Conservation (phyloP, 768 basidiomycete species). For the Rhizopogon salebrosus region DNA sequence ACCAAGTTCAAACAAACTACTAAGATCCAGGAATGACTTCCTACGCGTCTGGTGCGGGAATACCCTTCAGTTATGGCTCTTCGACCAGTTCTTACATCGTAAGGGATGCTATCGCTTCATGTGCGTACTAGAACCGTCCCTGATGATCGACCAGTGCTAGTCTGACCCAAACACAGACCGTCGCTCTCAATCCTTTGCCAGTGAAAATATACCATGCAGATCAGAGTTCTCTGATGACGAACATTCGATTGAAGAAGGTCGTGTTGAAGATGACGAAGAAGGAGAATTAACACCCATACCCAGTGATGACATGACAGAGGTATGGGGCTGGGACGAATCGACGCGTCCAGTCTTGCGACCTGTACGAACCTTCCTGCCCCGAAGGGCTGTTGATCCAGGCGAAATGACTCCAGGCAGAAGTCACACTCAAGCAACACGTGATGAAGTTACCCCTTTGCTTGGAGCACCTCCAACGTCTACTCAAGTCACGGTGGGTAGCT, state of each 20-base stretch:
- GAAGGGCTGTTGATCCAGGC: neutral
- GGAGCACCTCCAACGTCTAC: conserved; percentile 18
- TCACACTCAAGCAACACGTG: neutral
- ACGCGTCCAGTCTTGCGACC: neutral
- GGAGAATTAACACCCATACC: neutral
- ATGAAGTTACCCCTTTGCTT: conserved; percentile 36
- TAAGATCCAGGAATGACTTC: conserved; percentile 34
- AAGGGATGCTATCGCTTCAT: conserved; percentile 55
- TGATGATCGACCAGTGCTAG: neutral
- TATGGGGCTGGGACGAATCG: conserved; percentile 18
- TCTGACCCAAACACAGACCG: conserved; percentile 41
- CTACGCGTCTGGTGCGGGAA: conserved; percentile 29
- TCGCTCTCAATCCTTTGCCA: conserved; percentile 62
- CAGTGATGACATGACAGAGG: conserved; percentile 12
- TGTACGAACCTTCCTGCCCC: neutral
- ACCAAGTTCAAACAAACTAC: neutral
- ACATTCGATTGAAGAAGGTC: conserved; percentile 23
- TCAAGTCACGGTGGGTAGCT: neutral
- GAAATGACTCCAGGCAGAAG: neutral
- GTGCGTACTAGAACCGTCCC: conserved; percentile 29
- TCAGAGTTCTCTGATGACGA: conserved; percentile 39
- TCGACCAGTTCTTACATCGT: conserved; percentile 45
- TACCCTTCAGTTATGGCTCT: conserved; percentile 40
- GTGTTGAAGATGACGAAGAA: conserved; percentile 11
- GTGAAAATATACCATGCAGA: conserved; percentile 49